Percentiles rank a stretch among this genome's conserved stretches.
Evolutionary conservation across 495 filamentous ascomycete genomes (phyloP).

Genomic region (Lasiosphaeris hirsuta): DNA sequence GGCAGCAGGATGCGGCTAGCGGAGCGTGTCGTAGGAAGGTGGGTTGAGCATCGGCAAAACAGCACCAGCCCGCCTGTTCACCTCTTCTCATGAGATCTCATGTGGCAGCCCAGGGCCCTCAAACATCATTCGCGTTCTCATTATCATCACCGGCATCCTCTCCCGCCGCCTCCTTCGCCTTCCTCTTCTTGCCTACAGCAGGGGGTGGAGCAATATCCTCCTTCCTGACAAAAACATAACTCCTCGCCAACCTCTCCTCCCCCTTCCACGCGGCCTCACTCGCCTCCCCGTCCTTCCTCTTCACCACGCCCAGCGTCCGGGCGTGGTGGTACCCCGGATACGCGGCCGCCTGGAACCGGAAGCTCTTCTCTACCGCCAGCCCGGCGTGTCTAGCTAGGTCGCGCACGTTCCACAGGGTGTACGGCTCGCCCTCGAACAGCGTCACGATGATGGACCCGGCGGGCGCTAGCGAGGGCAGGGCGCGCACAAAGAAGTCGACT

Average conservation of each 20-base stretch:
- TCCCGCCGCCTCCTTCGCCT: conserved; percentile 37
- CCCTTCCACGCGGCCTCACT: conserved; percentile 62
- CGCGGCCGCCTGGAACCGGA: conserved; percentile 65
- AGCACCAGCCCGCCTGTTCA: no score
- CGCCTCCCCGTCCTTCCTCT: conserved; percentile 51
- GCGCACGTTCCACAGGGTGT: conserved; percentile 90
- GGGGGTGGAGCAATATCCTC: conserved; percentile 37
- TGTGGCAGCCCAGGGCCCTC: no score
- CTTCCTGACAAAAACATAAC: conserved; percentile 73
- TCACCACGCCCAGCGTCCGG: conserved; percentile 76
- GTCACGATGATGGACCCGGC: conserved; percentile 75
- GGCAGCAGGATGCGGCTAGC: no score
- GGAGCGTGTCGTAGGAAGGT: no score
- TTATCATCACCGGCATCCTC: conserved; percentile 8
- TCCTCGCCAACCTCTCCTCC: conserved; percentile 69
- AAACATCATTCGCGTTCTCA: background rate
- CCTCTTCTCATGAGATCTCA: no score
- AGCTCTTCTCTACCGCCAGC: conserved; percentile 71
- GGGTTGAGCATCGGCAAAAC: no score
- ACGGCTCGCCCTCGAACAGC: conserved; percentile 88
- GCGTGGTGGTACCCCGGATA: conserved; percentile 90
- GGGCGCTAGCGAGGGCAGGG: conserved; percentile 36
- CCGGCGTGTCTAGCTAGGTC: conserved; percentile 80
- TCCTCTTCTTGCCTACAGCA: conserved; percentile 7
- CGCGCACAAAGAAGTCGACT: conserved; percentile 73